phyloP scores from a whole-genome alignment of 2,329 filamentous ascomycete species.

The Truncatella angustata region DNA sequence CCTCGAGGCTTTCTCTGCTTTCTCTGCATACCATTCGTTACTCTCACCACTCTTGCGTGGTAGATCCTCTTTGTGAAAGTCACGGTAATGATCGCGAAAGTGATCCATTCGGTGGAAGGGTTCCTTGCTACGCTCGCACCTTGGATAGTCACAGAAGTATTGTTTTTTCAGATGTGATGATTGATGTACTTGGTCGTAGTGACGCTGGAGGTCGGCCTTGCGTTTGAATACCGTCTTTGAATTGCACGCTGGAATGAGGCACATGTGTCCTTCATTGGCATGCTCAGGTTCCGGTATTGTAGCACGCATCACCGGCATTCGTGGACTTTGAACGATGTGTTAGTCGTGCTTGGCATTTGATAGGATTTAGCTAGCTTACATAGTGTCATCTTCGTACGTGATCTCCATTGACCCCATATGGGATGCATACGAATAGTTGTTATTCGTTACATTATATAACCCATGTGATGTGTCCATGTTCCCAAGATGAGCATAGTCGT shows the following conservation, averaged over 20 bases:
- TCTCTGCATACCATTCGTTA: conserved; percentile 36
- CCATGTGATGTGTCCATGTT: too few species aligned
- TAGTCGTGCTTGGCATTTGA: too few species aligned
- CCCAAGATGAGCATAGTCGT: too few species aligned
- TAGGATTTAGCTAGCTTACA: too few species aligned
- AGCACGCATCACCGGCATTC: background rate
- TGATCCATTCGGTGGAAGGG: conserved; percentile 56
- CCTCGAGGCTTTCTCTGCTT: conserved; percentile 34
- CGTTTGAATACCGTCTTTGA: conserved; percentile 46
- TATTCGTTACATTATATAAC: too few species aligned
- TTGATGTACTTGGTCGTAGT: conserved; percentile 48
- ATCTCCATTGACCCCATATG: too few species aligned
- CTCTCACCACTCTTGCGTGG: conserved; percentile 22
- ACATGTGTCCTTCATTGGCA: background rate
- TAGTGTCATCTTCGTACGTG: too few species aligned
- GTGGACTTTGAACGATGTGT: too few species aligned
- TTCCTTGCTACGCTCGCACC: conserved; percentile 41
- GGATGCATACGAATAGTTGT: too few species aligned
- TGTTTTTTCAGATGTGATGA: conserved; percentile 38
- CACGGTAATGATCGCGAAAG: conserved; percentile 55
- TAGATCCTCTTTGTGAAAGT: conserved; percentile 52
- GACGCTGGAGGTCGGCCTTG: conserved; percentile 53
- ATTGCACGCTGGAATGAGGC: conserved; percentile 31
- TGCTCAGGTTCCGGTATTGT: background rate
- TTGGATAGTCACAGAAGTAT: conserved; percentile 51